Base-by-base conservation (phyloP, 192 early-diverging fungal genomes). In the Paraglomus occultum region DNA sequence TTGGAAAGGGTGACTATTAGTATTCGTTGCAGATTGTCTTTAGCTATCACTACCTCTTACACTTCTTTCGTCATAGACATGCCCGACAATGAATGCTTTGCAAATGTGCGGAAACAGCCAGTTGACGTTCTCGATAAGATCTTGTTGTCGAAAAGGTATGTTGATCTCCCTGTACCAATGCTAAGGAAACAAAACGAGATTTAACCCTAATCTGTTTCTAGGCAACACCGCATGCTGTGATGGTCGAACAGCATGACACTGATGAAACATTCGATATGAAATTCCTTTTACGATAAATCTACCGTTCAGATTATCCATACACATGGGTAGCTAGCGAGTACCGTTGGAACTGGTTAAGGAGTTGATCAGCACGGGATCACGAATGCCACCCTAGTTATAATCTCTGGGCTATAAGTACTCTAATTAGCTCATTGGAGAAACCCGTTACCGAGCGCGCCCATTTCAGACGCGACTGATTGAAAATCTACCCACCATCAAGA, bases 221-320 rank as follows among this genome's bases (percentile, higher is more conserved):
- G 84, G 70, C 77, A 43, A 82, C 85, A 11, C 82, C 82, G 17
- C 20, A 71, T 5, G 62, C 77, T 15, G 61, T 88, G 68, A 79
- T 84, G 0, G 65, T 84, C 8, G 91, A 92, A 58, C 82, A 87
- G 10, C 75, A 89, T 8, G 77, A 88, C 40, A 73, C 78, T 12
- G 89, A 91, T 49, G 91, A 93, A 60, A 77, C 81, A 1, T 94
- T 91, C 72, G 90, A 94, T 71, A 83, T 92, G 39, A 85, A 82
- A 10, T 80, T 88, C 38, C 76, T 94, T 43, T 80, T 77, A 40
- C n/a, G n/a, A n/a, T n/a, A n/a, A 80, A 77, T 39, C 71, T 94
- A 40, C 83, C 92, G 64, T 79, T n/a, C 67, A 10, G 87, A 92
- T 55, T 92, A 14, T 74, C 91, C 15, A 71, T 84, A n/a, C 79